Evolutionary conservation across 805 yeast genomes (phyloP), one percentile per base, ranked within the genome.

Genomic region (Metschnikowia hibisci): DNA sequence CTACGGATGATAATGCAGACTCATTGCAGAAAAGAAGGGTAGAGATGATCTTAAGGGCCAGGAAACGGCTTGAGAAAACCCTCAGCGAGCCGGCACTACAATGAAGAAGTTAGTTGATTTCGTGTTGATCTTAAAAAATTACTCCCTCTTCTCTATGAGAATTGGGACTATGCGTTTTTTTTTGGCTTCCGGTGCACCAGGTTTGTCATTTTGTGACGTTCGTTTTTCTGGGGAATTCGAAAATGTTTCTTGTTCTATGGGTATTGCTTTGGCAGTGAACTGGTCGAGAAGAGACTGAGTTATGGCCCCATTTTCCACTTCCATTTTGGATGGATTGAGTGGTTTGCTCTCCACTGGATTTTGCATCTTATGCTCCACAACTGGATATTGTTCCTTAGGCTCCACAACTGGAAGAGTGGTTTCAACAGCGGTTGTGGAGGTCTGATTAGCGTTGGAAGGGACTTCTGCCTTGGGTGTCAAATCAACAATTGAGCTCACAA

Each of bases 61-160:
- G 76, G 45, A 61, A 56, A 46, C 74, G 82, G 57, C 66, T 87
- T 60, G 77, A 64, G 32, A 43, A 58, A 25, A 67, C 62, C 42
- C 57, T 67, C 48, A 47, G 53, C 14, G 48, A 40, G 30, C 41
- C 34, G 32, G 27, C 41, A 8, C 34, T 38, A 8, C 16, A 28
- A 14, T 38, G 28, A 37, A 8, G 22, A 20, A 20, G 23, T 20
- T 20, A 8, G 22, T 6, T 20, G 7, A 2, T 20, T 20, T 20
- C 23, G 23, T n/a, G n/a, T 20, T 20, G 23, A 8, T 20, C 23
- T 20, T 20, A 6, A n/a, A n/a, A n/a, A n/a, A 20, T 20, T 18
- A 35, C 16, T n/a, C 39, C 14, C 25, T 31, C 18, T 37, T 18
- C 27, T 26, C 39, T 15, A 66, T 50, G 34, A 66, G 43, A 2